A percentile compares a stretch with the other conserved stretches of the same genome.
Evolutionary conservation across 1,284 basidiomycete genomes (phyloP).

Genomic region (Phellopilus nigrolimitatus): DNA sequence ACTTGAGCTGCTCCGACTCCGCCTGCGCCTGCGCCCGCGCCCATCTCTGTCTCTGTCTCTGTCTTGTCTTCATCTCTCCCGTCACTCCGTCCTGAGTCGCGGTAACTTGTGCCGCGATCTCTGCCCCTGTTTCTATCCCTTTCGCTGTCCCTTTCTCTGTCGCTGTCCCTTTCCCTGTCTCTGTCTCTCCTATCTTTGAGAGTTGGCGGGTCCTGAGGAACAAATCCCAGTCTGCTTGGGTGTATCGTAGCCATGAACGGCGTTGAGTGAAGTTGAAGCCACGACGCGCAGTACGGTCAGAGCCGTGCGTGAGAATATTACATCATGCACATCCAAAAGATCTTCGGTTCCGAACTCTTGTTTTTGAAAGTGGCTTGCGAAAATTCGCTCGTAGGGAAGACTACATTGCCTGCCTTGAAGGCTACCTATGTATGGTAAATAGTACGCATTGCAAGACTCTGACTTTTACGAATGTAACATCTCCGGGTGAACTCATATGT

Average conservation of each 20-base stretch:
- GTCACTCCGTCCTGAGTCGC: constrained; percentile 8
- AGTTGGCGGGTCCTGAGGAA: constrained; percentile 35
- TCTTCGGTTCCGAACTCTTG: too few species aligned
- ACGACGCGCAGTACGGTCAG: background rate
- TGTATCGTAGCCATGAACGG: constrained; percentile 51
- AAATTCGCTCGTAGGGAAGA: too few species aligned
- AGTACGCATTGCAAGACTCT: too few species aligned
- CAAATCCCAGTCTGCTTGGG: constrained; percentile 55
- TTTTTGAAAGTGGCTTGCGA: too few species aligned
- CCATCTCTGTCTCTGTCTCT: background rate
- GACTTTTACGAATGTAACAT: too few species aligned
- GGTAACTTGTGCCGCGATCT: constrained; percentile 11
- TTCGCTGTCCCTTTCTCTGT: constrained; percentile 1
- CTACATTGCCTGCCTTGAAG: too few species aligned
- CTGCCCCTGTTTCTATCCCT: too few species aligned
- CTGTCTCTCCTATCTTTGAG: constrained; percentile 27
- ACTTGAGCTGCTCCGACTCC: background rate
- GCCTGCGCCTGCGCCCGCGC: background rate
- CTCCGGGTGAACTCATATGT: too few species aligned
- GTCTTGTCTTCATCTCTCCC: constrained; percentile 23
- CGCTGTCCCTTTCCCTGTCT: constrained; percentile 19
- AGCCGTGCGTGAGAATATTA: background rate
- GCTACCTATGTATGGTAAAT: too few species aligned
- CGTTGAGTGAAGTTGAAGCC: background rate
- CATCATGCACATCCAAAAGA: too few species aligned